Evolutionary conservation across 1,284 basidiomycete genomes (phyloP).

Genomic region (Sphagnurus paluster): DNA sequence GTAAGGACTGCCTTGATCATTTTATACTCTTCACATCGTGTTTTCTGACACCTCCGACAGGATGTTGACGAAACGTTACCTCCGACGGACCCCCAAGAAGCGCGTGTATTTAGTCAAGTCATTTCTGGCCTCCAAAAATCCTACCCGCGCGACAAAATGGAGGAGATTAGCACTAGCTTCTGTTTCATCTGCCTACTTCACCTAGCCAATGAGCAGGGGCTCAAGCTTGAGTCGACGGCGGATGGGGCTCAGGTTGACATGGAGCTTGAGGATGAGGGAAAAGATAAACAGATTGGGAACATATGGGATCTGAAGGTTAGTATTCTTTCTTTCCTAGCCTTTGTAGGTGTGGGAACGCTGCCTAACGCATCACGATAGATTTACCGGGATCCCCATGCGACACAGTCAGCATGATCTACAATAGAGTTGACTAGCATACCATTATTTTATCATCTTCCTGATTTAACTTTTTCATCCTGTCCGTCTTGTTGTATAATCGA

Average conservation of each 20-base stretch:
- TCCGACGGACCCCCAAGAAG: conserved; percentile 61
- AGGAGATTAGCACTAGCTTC: conserved; percentile 98
- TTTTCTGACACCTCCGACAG: conserved; percentile 30
- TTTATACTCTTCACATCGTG: conserved; percentile 1
- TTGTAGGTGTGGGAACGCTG: not conserved
- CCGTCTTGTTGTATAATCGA: conserved; percentile 15
- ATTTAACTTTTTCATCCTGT: conserved; percentile 9
- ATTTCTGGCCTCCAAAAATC: conserved; percentile 78
- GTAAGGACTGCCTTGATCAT: conserved; percentile 33
- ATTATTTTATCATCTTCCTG: conserved; percentile 16
- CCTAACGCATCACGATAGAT: conserved; percentile 49
- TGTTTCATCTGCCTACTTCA: conserved; percentile 98
- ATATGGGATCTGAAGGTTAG: conserved; percentile 77
- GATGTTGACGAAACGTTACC: conserved; percentile 49
- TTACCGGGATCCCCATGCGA: conserved; percentile 69
- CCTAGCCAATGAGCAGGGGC: conserved; percentile 92
- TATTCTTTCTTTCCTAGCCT: conserved; percentile 8
- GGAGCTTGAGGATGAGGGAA: conserved; percentile 28
- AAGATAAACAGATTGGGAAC: conserved; percentile 59
- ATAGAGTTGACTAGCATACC: conserved; percentile 11
- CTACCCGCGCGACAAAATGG: conserved; percentile 93
- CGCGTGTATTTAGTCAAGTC: conserved; percentile 83
- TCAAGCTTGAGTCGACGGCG: conserved; percentile 65
- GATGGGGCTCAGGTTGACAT: conserved; percentile 23
- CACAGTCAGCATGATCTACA: conserved; percentile 46